phyloP scores from a whole-genome alignment of 306 rosid species.

The Lathyrus aphaca region DNA sequence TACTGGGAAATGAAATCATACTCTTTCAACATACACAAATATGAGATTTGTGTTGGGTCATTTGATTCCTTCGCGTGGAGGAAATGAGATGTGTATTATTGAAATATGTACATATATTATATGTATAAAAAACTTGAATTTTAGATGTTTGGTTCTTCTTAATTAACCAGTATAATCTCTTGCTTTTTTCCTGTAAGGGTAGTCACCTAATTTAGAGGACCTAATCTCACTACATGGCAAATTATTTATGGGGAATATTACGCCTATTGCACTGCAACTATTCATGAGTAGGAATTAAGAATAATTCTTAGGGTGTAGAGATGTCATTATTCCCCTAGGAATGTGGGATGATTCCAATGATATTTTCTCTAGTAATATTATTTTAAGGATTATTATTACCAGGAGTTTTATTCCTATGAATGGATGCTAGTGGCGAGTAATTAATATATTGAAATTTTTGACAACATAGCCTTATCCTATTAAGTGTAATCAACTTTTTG shows the following conservation, averaged over 20 bases:
- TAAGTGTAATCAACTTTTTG: too few species aligned
- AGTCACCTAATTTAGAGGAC: neutral
- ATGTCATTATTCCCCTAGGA: too few species aligned
- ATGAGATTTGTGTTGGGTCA: neutral
- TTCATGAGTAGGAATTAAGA: neutral
- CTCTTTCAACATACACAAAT: conserved; percentile 4
- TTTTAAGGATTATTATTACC: too few species aligned
- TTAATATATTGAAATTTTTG: too few species aligned
- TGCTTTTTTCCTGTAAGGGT: neutral
- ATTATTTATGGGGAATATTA: neutral
- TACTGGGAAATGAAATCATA: neutral
- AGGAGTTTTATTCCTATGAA: too few species aligned
- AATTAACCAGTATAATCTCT: neutral
- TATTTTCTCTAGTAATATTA: too few species aligned
- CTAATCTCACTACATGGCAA: neutral
- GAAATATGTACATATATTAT: conserved; percentile 1
- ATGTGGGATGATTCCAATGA: too few species aligned
- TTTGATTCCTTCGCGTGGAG: neutral
- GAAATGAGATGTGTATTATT: neutral
- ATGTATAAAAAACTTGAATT: neutral
- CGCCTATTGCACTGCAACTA: neutral
- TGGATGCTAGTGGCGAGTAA: too few species aligned
- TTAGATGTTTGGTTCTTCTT: neutral
- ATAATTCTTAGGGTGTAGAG: too few species aligned
- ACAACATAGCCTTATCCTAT: too few species aligned